Percentiles rank a stretch among this genome's conserved stretches.
Conservation (phyloP, 2,329 filamentous ascomycete species). For the Talaromyces atroroseus region DNA sequence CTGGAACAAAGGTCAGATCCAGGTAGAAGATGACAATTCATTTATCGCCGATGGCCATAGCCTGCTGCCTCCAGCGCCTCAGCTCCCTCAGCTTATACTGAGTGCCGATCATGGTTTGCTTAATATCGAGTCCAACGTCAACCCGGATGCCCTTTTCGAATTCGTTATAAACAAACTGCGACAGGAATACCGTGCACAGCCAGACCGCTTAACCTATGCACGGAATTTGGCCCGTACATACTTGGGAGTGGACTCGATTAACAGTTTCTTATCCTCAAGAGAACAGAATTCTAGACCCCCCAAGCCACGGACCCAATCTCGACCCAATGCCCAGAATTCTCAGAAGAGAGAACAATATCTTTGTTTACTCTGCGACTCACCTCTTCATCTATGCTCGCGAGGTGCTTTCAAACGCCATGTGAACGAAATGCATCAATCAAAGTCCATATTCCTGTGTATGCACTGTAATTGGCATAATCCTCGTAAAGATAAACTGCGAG, state of each 20-base stretch:
- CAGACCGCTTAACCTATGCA: background rate
- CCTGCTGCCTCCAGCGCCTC: background rate
- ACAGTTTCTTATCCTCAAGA: background rate
- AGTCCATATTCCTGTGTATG: slow-evolving; percentile 7
- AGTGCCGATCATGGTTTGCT: background rate
- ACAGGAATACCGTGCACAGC: background rate
- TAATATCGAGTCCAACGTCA: background rate
- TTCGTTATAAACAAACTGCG: background rate
- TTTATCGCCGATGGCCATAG: background rate
- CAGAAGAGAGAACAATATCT: background rate
- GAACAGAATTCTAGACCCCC: background rate
- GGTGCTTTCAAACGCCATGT: slow-evolving; percentile 9
- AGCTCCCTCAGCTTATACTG: background rate
- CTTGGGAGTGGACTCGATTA: background rate
- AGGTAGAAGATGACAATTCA: background rate
- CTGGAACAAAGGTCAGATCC: background rate
- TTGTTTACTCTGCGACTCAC: background rate
- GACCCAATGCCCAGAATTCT: background rate
- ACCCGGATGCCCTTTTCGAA: background rate
- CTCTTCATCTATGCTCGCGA: background rate
- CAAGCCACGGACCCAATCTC: background rate
- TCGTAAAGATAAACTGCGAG: slow-evolving; percentile 5
- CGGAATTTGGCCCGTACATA: background rate
- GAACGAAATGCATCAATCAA: slow-evolving; percentile 5
- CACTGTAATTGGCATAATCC: background rate